Conservation (phyloP, 1,139 yeast species). For the Keqinozyma sinolaborantium region DNA sequence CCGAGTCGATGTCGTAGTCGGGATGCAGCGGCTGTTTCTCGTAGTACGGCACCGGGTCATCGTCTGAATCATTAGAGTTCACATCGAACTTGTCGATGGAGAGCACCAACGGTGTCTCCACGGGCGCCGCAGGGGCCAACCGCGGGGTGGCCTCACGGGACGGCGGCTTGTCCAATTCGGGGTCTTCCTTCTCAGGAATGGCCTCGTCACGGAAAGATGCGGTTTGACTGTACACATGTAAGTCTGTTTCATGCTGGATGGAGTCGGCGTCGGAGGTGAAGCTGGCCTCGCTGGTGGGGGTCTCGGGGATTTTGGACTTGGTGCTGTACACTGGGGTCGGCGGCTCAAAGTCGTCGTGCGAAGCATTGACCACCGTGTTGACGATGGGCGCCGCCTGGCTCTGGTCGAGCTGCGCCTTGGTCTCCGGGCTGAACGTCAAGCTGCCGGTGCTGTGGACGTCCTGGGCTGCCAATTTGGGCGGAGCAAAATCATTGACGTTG, state of each 20-base stretch:
- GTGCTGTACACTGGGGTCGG: constrained; percentile 27
- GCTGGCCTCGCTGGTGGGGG: constrained; percentile 32
- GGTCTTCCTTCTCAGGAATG: constrained; percentile 4
- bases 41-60: constrained; percentile 15
- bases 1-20: constrained; percentile 2
- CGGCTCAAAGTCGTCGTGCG: constrained; percentile 14
- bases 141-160: not conserved
- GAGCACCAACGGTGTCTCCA: constrained; percentile 8
- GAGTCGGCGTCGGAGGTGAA: constrained; percentile 32
- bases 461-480: not conserved
- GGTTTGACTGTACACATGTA: constrained; percentile 20
- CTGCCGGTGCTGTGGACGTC: constrained; percentile 1
- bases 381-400: constrained; percentile 3
- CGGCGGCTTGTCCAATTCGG: constrained; percentile 5
- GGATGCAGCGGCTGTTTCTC: constrained; percentile 7
- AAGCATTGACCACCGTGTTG: constrained; percentile 3
- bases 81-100: constrained; percentile 11
- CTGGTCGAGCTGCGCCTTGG: not conserved
- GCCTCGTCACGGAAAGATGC: no score
- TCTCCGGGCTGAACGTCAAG: not conserved
- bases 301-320: constrained; percentile 13
- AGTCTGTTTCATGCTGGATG: constrained; percentile 37
- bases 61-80: constrained; percentile 7
- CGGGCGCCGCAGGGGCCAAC: not conserved
- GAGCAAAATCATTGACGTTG: constrained; percentile 5